phyloP scores from a whole-genome alignment of 2,329 filamentous ascomycete genomes.

The Thelonectria rubi region DNA sequence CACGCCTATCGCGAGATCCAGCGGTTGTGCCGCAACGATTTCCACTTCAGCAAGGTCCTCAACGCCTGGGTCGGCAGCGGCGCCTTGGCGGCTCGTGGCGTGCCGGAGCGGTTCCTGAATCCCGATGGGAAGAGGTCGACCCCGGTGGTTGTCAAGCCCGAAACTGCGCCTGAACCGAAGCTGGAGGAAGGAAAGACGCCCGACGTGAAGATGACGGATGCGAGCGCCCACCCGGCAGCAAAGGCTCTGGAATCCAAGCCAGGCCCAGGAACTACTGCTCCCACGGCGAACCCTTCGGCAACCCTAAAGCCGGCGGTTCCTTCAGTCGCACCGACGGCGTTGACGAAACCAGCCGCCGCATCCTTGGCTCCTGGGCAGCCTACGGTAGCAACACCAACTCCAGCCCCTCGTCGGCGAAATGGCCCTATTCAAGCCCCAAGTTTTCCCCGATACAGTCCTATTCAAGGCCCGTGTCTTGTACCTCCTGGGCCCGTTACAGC shows the following conservation, averaged over 20 bases:
- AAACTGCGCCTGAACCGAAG: constrained; percentile 23
- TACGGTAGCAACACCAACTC: not conserved
- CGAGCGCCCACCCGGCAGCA: not conserved
- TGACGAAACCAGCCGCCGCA: not conserved
- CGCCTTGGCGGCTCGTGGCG: constrained; percentile 73
- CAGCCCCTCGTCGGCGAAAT: not conserved
- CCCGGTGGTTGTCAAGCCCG: constrained; percentile 28
- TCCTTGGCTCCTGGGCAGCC: not conserved
- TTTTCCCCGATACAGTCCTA: too few species aligned
- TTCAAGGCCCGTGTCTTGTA: not conserved
- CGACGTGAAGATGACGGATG: constrained; percentile 14
- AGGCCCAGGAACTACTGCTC: not conserved
- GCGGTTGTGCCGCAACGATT: constrained; percentile 75
- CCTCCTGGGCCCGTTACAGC: constrained; percentile 11
- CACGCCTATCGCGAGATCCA: constrained; percentile 86
- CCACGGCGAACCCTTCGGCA: not conserved
- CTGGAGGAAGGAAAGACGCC: constrained; percentile 20
- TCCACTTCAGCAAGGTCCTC: constrained; percentile 82
- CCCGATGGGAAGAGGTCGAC: constrained; percentile 45
- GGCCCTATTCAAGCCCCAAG: not conserved
- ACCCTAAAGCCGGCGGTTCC: not conserved
- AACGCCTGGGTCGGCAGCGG: constrained; percentile 83
- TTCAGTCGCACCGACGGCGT: not conserved
- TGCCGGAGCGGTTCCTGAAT: constrained; percentile 77
- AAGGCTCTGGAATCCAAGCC: constrained; percentile 8